Conservation (phyloP, 495 filamentous ascomycete species). For the Xylaria grammica region DNA sequence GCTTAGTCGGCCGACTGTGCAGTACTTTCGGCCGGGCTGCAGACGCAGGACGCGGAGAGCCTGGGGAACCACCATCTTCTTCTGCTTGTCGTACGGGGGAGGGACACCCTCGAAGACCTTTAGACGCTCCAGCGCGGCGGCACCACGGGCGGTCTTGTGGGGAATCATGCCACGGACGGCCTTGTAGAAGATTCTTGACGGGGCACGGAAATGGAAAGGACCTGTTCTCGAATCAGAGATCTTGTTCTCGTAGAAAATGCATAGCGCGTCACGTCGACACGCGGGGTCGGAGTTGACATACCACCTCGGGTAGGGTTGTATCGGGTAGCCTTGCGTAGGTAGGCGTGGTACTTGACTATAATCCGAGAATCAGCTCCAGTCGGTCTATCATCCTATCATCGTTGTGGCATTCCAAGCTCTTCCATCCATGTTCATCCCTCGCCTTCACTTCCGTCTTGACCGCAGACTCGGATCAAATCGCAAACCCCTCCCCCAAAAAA, state of each 20-base stretch:
- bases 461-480: slow-evolving; percentile 10
- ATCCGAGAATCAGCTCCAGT: slow-evolving; percentile 37
- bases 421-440: background rate
- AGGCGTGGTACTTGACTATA: slow-evolving; percentile 99
- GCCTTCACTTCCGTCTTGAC: background rate
- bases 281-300: slow-evolving; percentile 53
- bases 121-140: slow-evolving; percentile 93
- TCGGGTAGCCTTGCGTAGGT: slow-evolving; percentile 99
- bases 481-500: background rate
- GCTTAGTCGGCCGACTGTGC: slow-evolving; percentile 94
- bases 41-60: slow-evolving; percentile 91
- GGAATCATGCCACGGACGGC: slow-evolving; percentile 99
- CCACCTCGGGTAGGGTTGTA: slow-evolving; percentile 98
- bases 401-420: slow-evolving; percentile 20
- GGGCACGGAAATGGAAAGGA: slow-evolving; percentile 99
- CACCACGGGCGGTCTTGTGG: slow-evolving; percentile 98
- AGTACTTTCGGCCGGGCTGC: slow-evolving; percentile 99
- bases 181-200: slow-evolving; percentile 99
- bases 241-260: slow-evolving; percentile 1
- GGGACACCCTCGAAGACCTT: slow-evolving; percentile 99
- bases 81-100: slow-evolving; percentile 99
- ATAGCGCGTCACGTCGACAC: slow-evolving; percentile 22
- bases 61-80: slow-evolving; percentile 98
- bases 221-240: slow-evolving; percentile 61
- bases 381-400: slow-evolving; percentile 3